Evolutionary conservation across 164 flowering plant genomes (phyloP), one percentile per base, ranked within the genome.

Genomic region (Nelumbo lutea): DNA sequence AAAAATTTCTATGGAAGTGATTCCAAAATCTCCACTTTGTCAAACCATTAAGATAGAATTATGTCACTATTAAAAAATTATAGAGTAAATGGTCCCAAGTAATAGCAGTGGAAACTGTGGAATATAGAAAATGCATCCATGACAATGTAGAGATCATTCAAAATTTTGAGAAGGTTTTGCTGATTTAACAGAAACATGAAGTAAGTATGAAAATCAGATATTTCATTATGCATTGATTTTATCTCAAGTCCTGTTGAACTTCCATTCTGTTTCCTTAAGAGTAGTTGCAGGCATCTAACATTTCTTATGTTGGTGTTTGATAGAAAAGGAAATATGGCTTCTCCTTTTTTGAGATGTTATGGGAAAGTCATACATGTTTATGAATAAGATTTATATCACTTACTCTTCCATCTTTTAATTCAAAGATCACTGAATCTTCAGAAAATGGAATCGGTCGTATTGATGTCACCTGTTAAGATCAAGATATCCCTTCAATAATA

Each of bases 321-420:
- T 38, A 1, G n/a, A 48, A 48, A 46, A 51, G 44, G 68, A 65
- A 41, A 50, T 42, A 47, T 41, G 1, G 2, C 5, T 13, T 43
- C 13, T 66, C 41, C 0, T 27, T 27, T 66, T 55, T 45, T 55
- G 2, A 13, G 59, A 52, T 52, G 27, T 40, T 13, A 51, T 65
- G 15, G 13, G 27, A 6, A 14, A 52, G 65, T 3, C n/a, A 65
- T 47, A 60, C 2, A 4, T 2, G 8, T 48, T 42, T 47, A 47
- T 5, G 27, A 27, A 27, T 27, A 27, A 27, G 27, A 27, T 27
- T 27, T 27, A 27, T 27, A 46, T 51, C 68, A 40, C 92, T 87
- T 86, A 91, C 97, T 68, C 95, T 83, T 68, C 96, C 89, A 76
- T 92, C 96, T 72, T 84, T 76, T 63, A 88, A 79, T 83, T 86